Percentiles rank a stretch among this genome's conserved stretches.
Evolutionary conservation across 768 basidiomycete species (phyloP).

Genomic region (Podaxis sp.): DNA sequence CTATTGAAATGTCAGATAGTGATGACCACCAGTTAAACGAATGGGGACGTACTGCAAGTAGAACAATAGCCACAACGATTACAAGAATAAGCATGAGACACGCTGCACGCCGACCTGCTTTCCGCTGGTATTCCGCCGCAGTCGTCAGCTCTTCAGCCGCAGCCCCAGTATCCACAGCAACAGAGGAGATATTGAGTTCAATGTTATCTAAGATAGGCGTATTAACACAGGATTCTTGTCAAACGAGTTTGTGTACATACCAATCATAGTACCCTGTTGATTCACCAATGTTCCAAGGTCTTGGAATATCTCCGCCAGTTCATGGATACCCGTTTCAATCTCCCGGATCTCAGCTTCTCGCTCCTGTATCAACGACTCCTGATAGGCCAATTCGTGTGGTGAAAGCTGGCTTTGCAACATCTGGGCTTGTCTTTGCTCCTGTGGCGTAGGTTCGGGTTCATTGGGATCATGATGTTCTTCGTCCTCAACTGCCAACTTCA

Average conservation of each 20-base stretch:
- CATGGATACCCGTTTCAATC: constrained; percentile 96
- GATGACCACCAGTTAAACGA: not conserved
- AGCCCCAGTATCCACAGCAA: constrained; percentile 76
- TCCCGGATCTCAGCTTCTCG: constrained; percentile 94
- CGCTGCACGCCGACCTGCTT: constrained; percentile 85
- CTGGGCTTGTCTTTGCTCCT: constrained; percentile 67
- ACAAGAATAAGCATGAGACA: constrained; percentile 89
- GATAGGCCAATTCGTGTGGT: constrained; percentile 91
- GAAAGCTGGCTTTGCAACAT: constrained; percentile 73
- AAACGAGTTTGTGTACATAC: constrained; percentile 44
- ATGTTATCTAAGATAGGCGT: constrained; percentile 74
- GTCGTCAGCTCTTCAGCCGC: constrained; percentile 86
- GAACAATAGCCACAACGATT: constrained; percentile 83
- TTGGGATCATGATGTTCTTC: constrained; percentile 51
- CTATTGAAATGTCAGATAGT: not conserved
- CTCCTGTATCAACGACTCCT: constrained; percentile 93
- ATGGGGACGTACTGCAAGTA: constrained; percentile 77
- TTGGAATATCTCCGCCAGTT: constrained; percentile 93
- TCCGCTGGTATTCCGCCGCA: constrained; percentile 92
- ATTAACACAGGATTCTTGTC: not conserved
- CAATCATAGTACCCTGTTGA: constrained; percentile 94
- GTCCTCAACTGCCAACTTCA: constrained; percentile 83
- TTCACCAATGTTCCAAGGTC: constrained; percentile 93
- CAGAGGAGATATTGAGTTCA: constrained; percentile 87
- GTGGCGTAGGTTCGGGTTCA: constrained; percentile 40